A percentile compares a stretch with the other conserved stretches of the same genome.
phyloP scores from a whole-genome alignment of 768 basidiomycete genomes.

The Tylopilus vinaceipallidus region DNA sequence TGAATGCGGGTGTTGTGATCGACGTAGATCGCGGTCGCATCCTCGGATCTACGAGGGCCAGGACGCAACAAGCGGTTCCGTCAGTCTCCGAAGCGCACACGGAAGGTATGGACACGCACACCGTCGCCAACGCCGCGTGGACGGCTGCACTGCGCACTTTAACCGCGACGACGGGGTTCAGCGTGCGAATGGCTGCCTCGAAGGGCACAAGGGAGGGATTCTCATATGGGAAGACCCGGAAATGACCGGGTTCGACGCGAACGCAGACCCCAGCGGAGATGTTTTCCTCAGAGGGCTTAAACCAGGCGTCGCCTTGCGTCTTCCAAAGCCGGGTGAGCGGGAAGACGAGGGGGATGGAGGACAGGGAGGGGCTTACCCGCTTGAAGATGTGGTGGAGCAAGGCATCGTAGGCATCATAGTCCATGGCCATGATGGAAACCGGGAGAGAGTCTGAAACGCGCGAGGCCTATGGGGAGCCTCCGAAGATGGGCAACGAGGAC shows the following conservation, averaged over 20 bases:
- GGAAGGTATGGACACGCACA: slow-evolving; percentile 43
- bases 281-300: slow-evolving; percentile 82
- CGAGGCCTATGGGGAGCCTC: too few species aligned
- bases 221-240: slow-evolving; percentile 84
- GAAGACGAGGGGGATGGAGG: not conserved
- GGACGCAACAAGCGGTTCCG: not conserved
- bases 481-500: too few species aligned
- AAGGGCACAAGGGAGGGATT: slow-evolving; percentile 79
- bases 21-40: slow-evolving; percentile 62
- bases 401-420: slow-evolving; percentile 80
- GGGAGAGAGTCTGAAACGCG: not conserved
- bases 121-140: slow-evolving; percentile 69
- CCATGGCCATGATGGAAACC: slow-evolving; percentile 28
- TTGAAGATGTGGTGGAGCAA: slow-evolving; percentile 78
- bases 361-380: slow-evolving; percentile 44
- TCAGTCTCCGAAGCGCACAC: slow-evolving; percentile 1
- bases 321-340: slow-evolving; percentile 30
- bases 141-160: slow-evolving; percentile 79
- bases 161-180: slow-evolving; percentile 85
- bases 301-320: slow-evolving; percentile 85
- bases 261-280: slow-evolving; percentile 77
- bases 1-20: slow-evolving; percentile 85
- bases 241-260: slow-evolving; percentile 63
- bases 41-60: slow-evolving; percentile 45
- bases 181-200: slow-evolving; percentile 67